Evolutionary conservation across 139 green algal species (phyloP), one percentile per base, ranked within the genome.

Genomic region (Klebsormidium nitens): DNA sequence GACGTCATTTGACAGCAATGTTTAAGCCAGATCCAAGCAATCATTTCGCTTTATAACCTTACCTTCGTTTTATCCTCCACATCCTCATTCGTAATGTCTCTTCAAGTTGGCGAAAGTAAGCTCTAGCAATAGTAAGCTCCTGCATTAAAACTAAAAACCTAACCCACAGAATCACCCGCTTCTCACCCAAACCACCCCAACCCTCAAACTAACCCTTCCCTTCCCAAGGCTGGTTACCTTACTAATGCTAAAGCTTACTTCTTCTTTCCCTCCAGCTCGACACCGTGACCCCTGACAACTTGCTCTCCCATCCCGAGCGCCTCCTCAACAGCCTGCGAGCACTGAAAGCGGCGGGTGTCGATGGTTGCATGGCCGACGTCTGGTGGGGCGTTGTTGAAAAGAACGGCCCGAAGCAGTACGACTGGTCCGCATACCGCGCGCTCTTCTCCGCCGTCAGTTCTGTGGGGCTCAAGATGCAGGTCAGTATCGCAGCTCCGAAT

Each of bases 301-400:
- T 36, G 1, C 60, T 83, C 2, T 40, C 72, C 2, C 42, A 81
- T 42, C 28, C 26, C 5, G 62, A 82, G 60, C 57, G 38, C 17
- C 61, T 86, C 23, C 39, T 64, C 5, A 68, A 36, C 38, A 77
- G 57, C 26, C 48, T 84, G n/a, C 23, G 59, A 5, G 70, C 77
- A 40, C 65, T 86, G 32, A 71, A 59, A 11, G 61, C 46, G 28
- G 71, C 69, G 26, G 78, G 78, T 38, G 81, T 86, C 17, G 63
- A 78, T 19, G 69, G 69, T 1, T 37, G 72, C 3, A 81, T 79
- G 72, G 72, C 72, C 3, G 72, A 79, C 49, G 66, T 81, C 14
- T 77, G 65, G 74, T 97, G 91, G 91, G 89, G 86, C 35, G 87
- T 89, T 1, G 87, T 95, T 3, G 91, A 97, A 79, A 69, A 70